Conservation (phyloP, 2,329 filamentous ascomycete genomes). For the Aspergillus sp. region DNA sequence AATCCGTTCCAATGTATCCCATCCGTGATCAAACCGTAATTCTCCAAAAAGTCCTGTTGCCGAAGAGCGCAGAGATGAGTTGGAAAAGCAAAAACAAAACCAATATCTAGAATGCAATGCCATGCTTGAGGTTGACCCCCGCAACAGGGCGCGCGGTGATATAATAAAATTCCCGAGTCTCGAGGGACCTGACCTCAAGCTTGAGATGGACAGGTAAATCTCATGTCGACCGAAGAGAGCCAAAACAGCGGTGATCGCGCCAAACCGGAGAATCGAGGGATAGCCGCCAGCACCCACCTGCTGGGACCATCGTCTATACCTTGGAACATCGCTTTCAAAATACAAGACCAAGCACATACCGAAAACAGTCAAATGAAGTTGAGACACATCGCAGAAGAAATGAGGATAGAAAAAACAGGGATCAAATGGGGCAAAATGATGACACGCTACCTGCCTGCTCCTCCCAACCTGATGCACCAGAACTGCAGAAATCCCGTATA, state of each 20-base stretch:
- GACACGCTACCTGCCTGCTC: conserved; percentile 45
- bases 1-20: conserved; percentile 40
- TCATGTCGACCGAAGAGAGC: conserved; percentile 15
- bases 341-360: conserved; percentile 26
- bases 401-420: conserved; percentile 16
- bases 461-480: conserved; percentile 45
- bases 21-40: conserved; percentile 41
- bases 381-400: conserved; percentile 20
- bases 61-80: conserved; percentile 34
- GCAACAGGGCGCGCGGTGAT: conserved; percentile 14
- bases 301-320: conserved; percentile 24
- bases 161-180: background rate
- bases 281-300: conserved; percentile 20
- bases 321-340: conserved; percentile 26
- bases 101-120: conserved; percentile 28
- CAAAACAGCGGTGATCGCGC: conserved; percentile 13
- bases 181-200: conserved; percentile 9
- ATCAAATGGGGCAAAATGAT: conserved; percentile 35
- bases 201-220: conserved; percentile 12
- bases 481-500: conserved; percentile 45
- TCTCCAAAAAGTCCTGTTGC: conserved; percentile 40
- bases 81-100: conserved; percentile 17
- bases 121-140: conserved; percentile 18
- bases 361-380: conserved; percentile 26
- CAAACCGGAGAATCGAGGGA: conserved; percentile 18